These are phyloP conservation scores for Smittium mucronatum DNA, from an alignment of 371 early-diverging fungal species.

Conservation along the genomic window DNA sequence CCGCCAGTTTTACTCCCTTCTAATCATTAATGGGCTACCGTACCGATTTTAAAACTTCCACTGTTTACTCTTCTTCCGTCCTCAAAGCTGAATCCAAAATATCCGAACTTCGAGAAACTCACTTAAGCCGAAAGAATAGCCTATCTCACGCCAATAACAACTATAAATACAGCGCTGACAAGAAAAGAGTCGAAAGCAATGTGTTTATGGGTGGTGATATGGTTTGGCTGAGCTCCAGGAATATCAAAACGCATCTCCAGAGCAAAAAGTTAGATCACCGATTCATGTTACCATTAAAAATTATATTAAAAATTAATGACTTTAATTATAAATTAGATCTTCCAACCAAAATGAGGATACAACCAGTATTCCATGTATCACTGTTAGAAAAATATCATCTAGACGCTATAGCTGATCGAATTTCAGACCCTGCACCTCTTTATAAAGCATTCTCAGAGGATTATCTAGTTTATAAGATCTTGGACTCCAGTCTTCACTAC, in stretches of 20 bases:
- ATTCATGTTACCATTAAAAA: background rate
- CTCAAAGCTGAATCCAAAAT: background rate
- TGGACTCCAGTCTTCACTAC: background rate
- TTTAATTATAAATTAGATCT: conserved; percentile 18
- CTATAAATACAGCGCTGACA: background rate
- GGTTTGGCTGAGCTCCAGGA: background rate
- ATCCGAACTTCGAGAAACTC: background rate
- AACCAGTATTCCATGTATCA: conserved; percentile 17
- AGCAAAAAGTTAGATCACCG: background rate
- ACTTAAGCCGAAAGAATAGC: background rate
- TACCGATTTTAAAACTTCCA: background rate
- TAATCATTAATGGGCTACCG: background rate
- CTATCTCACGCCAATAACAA: background rate
- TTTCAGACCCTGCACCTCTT: background rate
- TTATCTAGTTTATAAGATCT: background rate
- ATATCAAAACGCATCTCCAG: background rate
- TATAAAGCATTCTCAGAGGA: background rate
- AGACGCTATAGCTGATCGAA: background rate
- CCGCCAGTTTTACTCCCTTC: conserved; percentile 14
- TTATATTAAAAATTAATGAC: background rate
- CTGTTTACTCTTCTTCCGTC: background rate
- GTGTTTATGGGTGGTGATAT: background rate
- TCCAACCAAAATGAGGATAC: conserved; percentile 19
- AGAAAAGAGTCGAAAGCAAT: background rate
- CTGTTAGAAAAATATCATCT: background rate